Base-by-base conservation (phyloP, 176 grass and related monocot species). In the Triticum monococcum region DNA sequence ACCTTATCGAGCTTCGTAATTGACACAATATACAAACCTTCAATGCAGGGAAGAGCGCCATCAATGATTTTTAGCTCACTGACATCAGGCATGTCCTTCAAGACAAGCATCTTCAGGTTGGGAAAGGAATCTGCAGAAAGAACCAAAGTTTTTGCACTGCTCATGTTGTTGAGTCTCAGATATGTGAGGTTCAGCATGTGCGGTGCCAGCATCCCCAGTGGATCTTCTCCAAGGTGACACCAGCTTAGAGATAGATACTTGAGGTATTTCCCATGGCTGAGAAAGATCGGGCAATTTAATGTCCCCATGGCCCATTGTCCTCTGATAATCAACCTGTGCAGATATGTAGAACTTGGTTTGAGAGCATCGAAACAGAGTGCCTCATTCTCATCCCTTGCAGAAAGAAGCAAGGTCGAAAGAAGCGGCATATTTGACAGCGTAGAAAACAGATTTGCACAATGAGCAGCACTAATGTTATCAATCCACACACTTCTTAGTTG, bases 381-480 rank as follows among this genome's bases (percentile, higher is more conserved):
- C 73, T 88, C 80, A 14, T 78, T 71, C 26, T 7, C 64, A 64
- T 88, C 52, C 11, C 30, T 63, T 22, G 87, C 87, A 17, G 26
- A 50, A 5, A 88, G 81, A 50, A 88, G 81, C 64, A 84, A 5
- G 52, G 74, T 88, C 0, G 80, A 88, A 79, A 88, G 87, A 67
- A 79, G 26, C 0, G 72, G 80, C 87, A 88, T 37, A 0, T 0
- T 16, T 8, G 80, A 88, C 10, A 88, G 50, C 4, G 79, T 59
- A 0, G 79, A 46, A 59, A 87, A 88, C n/a, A 88, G 32, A 12
- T 12, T 43, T 9, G 33, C 46, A 43, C 86, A 88, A 3, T 82
- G 33, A 4, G 5, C 4, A 60, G 45, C 8, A 33, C 45, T 83
- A 8, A 88, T 40, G 26, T 77, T 83, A 26, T 88, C 86, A 16